phyloP scores from a whole-genome alignment of 2,329 filamentous ascomycete genomes.

The Sarocladium strictum region DNA sequence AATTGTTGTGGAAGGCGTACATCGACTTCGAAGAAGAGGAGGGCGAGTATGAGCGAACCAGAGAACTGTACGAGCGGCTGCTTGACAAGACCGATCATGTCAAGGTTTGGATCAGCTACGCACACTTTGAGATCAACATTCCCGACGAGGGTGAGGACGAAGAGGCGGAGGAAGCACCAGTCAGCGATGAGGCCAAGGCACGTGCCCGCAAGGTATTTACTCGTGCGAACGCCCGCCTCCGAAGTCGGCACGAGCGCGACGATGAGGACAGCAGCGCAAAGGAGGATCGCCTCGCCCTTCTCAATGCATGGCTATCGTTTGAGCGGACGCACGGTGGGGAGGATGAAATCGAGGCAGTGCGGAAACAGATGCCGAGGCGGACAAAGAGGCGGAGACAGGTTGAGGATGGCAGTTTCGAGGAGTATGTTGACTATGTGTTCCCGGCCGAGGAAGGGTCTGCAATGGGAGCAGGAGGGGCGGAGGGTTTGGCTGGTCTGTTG shows the following conservation, averaged over 20 bases:
- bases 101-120: conserved; percentile 98
- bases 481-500: conserved; percentile 76
- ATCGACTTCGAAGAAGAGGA: conserved; percentile 98
- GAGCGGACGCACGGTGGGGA: conserved; percentile 75
- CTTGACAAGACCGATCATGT: conserved; percentile 95
- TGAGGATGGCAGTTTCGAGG: conserved; percentile 87
- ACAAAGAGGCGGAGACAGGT: conserved; percentile 88
- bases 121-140: conserved; percentile 95
- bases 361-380: conserved; percentile 88
- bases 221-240: conserved; percentile 79
- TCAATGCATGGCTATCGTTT: conserved; percentile 90
- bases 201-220: conserved; percentile 80
- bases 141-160: conserved; percentile 65
- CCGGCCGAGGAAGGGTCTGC: conserved; percentile 87
- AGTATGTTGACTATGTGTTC: conserved; percentile 97
- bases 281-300: conserved; percentile 85
- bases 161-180: conserved; percentile 58
- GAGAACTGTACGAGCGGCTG: conserved; percentile 81
- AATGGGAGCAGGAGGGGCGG: conserved; percentile 22
- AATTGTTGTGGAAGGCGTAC: conserved; percentile 95
- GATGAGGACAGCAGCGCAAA: conserved; percentile 70
- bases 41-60: conserved; percentile 78
- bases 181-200: conserved; percentile 77
- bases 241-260: conserved; percentile 25
- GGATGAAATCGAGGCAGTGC: conserved; percentile 73